Conservation (phyloP, 139 green algal genomes). For the Asterochloris erici region DNA sequence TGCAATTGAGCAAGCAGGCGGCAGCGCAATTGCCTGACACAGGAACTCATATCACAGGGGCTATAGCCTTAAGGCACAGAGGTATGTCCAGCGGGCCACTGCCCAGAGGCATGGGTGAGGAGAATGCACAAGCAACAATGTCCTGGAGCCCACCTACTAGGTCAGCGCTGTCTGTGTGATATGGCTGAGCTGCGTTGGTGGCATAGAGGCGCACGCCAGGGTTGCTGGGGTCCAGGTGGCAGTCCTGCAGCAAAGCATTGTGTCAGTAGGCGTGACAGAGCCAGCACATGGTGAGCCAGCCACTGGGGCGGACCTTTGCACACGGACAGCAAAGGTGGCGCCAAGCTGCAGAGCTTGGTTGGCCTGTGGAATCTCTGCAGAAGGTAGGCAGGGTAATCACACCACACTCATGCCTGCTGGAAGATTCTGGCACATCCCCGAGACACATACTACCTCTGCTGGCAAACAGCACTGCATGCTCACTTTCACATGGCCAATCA, state of each 20-base stretch:
- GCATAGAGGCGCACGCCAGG: conserved; percentile 61
- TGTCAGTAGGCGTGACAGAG: conserved; percentile 32
- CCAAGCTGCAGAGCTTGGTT: too few species aligned
- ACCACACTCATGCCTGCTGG: too few species aligned
- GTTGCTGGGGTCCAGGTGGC: conserved; percentile 49
- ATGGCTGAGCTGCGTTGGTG: conserved; percentile 50
- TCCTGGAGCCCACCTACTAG: conserved; percentile 25
- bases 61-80: too few species aligned
- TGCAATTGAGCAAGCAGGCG: too few species aligned
- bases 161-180: conserved; percentile 33
- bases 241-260: conserved; percentile 53
- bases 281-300: too few species aligned
- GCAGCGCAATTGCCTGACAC: too few species aligned
- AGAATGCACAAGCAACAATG: conserved; percentile 25
- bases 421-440: too few species aligned
- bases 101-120: background rate
- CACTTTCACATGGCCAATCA: conserved; percentile 54
- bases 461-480: background rate
- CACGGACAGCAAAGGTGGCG: too few species aligned
- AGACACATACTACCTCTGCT: background rate
- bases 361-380: too few species aligned
- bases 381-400: too few species aligned
- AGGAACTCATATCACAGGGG: too few species aligned
- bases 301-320: too few species aligned
- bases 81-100: background rate